Conservation (phyloP, 1,284 basidiomycete genomes). For the Stygiomarasmius scandens region DNA sequence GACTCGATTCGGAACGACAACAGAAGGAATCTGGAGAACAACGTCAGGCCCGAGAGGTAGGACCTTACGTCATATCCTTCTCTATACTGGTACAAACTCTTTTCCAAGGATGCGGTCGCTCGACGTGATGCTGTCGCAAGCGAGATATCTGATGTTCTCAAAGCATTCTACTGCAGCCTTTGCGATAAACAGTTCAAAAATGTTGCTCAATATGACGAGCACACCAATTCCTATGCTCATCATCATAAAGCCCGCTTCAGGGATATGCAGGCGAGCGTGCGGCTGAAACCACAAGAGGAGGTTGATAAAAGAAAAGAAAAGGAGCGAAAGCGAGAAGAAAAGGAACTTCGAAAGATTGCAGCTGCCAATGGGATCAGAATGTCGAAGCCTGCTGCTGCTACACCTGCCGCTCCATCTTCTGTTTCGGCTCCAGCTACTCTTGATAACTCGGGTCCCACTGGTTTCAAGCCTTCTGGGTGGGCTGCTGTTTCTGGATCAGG, state of each 20-base stretch:
- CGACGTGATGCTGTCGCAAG: slow-evolving; percentile 64
- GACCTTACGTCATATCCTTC: slow-evolving; percentile 16
- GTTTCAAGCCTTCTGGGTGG: slow-evolving; percentile 52
- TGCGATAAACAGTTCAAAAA: slow-evolving; percentile 86
- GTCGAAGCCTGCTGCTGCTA: slow-evolving; percentile 45
- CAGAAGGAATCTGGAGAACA: slow-evolving; percentile 78
- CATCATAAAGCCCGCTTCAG: slow-evolving; percentile 78
- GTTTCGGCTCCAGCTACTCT: slow-evolving; percentile 21
- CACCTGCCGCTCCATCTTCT: slow-evolving; percentile 23
- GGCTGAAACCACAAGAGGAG: slow-evolving; percentile 61
- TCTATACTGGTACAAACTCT: slow-evolving; percentile 7
- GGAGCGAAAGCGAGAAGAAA: slow-evolving; percentile 79
- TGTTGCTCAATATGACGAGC: slow-evolving; percentile 82
- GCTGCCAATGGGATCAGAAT: slow-evolving; percentile 77
- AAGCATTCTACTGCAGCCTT: slow-evolving; percentile 75
- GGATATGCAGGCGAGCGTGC: slow-evolving; percentile 74
- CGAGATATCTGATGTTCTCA: slow-evolving; percentile 67
- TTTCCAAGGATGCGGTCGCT: slow-evolving; percentile 62
- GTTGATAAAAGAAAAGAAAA: slow-evolving; percentile 77
- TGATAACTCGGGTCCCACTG: slow-evolving; percentile 32
- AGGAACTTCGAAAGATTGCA: slow-evolving; percentile 77
- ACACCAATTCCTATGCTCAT: slow-evolving; percentile 83
- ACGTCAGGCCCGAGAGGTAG: slow-evolving; percentile 67
- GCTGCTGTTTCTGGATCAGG: slow-evolving; percentile 36
- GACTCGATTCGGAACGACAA: slow-evolving; percentile 76